phyloP scores from a whole-genome alignment of 768 basidiomycete species.

The Kwoniella sp. region DNA sequence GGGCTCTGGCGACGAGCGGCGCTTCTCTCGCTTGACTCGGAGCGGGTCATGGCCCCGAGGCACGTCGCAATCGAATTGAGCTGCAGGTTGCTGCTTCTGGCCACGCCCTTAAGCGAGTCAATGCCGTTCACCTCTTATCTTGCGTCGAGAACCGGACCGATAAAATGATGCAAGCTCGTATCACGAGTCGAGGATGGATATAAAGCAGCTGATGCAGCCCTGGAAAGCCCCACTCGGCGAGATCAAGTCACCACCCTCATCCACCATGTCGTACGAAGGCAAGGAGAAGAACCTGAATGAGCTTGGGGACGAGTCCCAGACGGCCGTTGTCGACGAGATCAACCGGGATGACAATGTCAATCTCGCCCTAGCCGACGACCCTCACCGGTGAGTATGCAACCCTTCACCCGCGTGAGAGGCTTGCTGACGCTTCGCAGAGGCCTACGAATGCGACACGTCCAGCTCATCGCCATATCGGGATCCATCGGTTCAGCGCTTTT shows the following conservation, averaged over 20 bases:
- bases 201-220: not conserved
- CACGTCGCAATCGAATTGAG: too few relatives aligned
- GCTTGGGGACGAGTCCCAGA: not conserved
- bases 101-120: too few relatives aligned
- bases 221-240: too few relatives aligned
- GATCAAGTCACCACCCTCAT: not conserved
- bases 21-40: too few relatives aligned
- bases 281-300: slow-evolving; percentile 8
- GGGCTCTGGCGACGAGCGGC: too few relatives aligned
- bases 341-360: not conserved
- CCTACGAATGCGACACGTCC: slow-evolving; percentile 32
- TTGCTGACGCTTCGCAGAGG: too few relatives aligned
- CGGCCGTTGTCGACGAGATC: slow-evolving; percentile 1
- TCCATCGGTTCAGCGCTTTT: slow-evolving; percentile 31
- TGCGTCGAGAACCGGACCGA: too few relatives aligned
- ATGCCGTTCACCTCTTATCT: too few relatives aligned
- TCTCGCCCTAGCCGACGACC: slow-evolving; percentile 7
- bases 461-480: slow-evolving; percentile 36
- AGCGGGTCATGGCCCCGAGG: too few relatives aligned
- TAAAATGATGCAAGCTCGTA: too few relatives aligned
- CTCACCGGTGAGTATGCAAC: slow-evolving; percentile 12
- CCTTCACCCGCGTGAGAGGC: not conserved
- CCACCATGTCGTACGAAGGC: slow-evolving; percentile 12
- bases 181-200: not conserved
- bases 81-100: too few relatives aligned